Base-by-base conservation (phyloP, 306 rosid species). In the Gastrolobium villosum region DNA sequence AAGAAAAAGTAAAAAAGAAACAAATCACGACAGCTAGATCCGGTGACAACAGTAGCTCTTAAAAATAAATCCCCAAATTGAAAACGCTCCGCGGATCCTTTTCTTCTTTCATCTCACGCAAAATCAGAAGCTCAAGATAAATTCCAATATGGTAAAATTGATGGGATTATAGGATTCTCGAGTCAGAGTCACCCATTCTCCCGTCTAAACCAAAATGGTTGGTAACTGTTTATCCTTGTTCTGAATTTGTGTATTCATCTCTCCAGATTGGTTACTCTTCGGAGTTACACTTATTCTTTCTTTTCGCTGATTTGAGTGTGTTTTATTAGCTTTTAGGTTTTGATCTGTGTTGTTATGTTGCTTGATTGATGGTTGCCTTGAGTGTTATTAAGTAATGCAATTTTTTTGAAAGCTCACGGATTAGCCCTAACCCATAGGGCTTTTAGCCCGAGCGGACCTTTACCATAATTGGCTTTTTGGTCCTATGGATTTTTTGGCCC, bases 131-230 rank as follows among this genome's bases (percentile, higher is more conserved):
- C 0, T 20, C 26, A 20, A 20, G 26, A 20, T 20, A 20, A 20
- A 20, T 20, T 1, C 26, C 26, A 20, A 0, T 20, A 20, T 20
- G 26, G 26, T 20, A 2, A 90, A 87, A 78, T 81, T 92, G 74
- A 84, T 88, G 85, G 96, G 91, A 72, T 80, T 94, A 45, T 92
- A 84, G 79, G 77, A 84, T 48, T 85, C 87, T 40, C 26, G 26
- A 20, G 75, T 48, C 6, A 77, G 86, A 81, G 70, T 86, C 11
- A 13, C 69, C 32, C 73, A 79, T 37, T 77, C 63, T 78, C 89
- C 6, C 78, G 73, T 72, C 61, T 74, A 5, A 30, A 78, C 30
- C 81, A 79, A 55, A 85, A 81, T 75, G 91, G 99, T 91, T 78
- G 77, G 97, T 89, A 30, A 54, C 61, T 41, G 50, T 13, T 41